Evolutionary conservation across 192 early-diverging fungal genomes (phyloP).

Genomic region (Haplosporangium gracile): DNA sequence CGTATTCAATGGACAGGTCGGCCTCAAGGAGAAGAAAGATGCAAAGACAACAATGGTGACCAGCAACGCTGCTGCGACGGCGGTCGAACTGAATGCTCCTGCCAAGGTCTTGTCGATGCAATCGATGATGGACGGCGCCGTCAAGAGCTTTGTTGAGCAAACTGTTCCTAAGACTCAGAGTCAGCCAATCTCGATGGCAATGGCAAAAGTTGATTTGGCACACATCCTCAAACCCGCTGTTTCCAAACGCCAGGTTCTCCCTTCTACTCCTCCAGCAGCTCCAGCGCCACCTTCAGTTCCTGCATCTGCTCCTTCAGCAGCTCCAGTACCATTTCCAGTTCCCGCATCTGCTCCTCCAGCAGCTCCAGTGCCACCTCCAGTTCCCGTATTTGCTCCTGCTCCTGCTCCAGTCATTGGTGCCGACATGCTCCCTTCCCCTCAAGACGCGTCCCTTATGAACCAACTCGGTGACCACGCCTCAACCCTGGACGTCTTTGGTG

Average conservation of each 20-base stretch:
- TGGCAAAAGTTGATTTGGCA: neutral
- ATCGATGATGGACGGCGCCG: conserved; percentile 4
- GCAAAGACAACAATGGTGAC: neutral
- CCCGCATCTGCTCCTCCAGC: neutral
- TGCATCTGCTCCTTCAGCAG: neutral
- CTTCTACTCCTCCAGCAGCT: neutral
- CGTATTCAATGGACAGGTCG: neutral
- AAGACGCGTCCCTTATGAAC: conserved; percentile 34
- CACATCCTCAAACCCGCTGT: neutral
- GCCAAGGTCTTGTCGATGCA: conserved; percentile 17
- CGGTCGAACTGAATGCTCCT: neutral
- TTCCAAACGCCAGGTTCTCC: neutral
- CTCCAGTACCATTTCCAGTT: too few species aligned
- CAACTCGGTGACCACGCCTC: conserved; percentile 1
- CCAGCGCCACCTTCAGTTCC: neutral
- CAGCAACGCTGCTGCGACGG: neutral
- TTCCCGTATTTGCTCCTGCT: neutral
- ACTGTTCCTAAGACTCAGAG: neutral
- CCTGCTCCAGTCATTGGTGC: neutral
- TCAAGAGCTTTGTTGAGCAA: neutral
- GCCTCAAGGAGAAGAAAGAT: neutral
- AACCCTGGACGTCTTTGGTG: neutral
- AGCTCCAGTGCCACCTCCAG: too few species aligned
- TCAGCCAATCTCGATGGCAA: neutral
- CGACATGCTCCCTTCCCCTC: conserved; percentile 10